Conservation (phyloP, 345 rosid species). For the Acer negundo region DNA sequence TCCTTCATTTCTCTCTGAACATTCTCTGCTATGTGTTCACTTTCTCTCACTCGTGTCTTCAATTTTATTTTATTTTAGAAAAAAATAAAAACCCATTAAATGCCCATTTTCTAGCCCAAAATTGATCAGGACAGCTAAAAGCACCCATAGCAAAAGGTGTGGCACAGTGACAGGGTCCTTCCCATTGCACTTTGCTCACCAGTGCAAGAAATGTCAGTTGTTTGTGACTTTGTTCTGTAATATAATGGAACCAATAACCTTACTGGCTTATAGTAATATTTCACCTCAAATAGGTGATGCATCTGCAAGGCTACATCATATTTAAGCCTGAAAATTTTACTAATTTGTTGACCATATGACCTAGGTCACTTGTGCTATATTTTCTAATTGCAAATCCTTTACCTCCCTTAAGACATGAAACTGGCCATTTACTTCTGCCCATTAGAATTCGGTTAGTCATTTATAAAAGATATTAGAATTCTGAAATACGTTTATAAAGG, state of each 20-base stretch:
- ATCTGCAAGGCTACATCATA: not conserved
- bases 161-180: not conserved
- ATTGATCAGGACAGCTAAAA: not conserved
- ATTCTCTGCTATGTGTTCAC: no score
- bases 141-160: not conserved
- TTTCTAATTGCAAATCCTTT: not conserved
- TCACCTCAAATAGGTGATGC: not conserved
- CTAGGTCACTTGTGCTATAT: not conserved
- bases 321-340: not conserved
- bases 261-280: not conserved
- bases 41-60: no score
- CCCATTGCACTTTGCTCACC: not conserved
- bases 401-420: not conserved
- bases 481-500: no score
- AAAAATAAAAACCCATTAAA: no score
- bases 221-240: not conserved
- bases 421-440: not conserved
- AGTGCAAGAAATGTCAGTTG: not conserved
- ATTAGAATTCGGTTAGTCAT: no score
- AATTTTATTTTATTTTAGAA: no score
- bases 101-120: no score
- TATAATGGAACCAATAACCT: not conserved
- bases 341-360: not conserved
- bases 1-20: not conserved
- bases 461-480: no score